Evolutionary conservation across 2,329 filamentous ascomycete genomes (phyloP), one percentile per base, ranked within the genome.

Genomic region (Hymenoscyphus scutula): DNA sequence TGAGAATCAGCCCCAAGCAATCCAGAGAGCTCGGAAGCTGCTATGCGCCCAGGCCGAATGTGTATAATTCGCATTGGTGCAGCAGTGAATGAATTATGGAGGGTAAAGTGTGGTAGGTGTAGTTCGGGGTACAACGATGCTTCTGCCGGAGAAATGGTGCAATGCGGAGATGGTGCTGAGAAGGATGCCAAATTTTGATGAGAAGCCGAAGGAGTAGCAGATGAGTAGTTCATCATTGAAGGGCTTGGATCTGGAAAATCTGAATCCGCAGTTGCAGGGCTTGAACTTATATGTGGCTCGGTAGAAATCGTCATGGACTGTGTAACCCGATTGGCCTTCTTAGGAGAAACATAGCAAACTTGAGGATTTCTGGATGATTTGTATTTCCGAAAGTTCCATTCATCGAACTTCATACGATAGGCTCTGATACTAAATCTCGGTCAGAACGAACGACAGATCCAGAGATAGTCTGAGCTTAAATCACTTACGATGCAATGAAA

Each of bases 341-440:
- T 45, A 1, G n/a, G 38, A 8, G 38, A 45, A 23, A 45, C n/a
- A 23, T 45, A 45, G 5, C n/a, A 5, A 45, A 23, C 38, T 45
- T 45, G 6, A 6, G 38, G 38, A 45, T 45, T 45, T 45, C 5
- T 45, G 5, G n/a, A n/a, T 2, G 56, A 45, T 58, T 51, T 61
- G 45, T 68, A 56, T 45, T 67, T 67, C 27, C 64, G 61, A 6
- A 67, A 53, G 7, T 58, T 51, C 65, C 67, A 65, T 27, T 65
- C 61, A 30, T 68, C 64, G 25, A 68, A 56, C 30, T 61, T 68
- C 62, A 65, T 58, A 25, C 65, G 65, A 38, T 65, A 68, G n/a
- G 64, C 57, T 45, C 62, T 54, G 30, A 55, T 54, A 5, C 64
- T 65, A 5, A 45, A 5, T 1, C 10, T 53, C n/a, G 27, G 27